phyloP scores from a whole-genome alignment of 139 green algal species.

The Coccomyxa sp. region DNA sequence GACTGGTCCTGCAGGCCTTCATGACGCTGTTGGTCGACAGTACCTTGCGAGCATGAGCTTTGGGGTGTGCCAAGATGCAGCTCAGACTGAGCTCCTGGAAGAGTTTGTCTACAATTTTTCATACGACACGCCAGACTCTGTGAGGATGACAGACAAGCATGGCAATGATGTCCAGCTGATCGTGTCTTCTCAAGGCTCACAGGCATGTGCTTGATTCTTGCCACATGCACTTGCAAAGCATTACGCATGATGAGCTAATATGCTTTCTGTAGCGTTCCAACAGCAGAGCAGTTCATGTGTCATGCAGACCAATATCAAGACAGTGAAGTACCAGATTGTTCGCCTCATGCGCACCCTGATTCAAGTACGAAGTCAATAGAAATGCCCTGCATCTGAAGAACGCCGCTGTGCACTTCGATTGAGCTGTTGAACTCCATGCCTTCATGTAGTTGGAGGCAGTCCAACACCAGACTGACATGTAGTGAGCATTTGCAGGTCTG shows the following conservation, averaged over 20 bases:
- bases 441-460: too few relatives aligned
- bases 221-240: background rate
- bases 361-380: background rate
- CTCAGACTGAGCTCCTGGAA: background rate
- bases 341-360: background rate
- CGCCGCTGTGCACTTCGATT: too few relatives aligned
- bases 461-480: too few relatives aligned
- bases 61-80: background rate
- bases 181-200: background rate
- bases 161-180: background rate
- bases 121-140: background rate
- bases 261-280: background rate
- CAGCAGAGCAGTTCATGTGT: background rate
- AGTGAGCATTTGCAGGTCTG: background rate
- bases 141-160: background rate
- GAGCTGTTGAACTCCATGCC: too few relatives aligned
- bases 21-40: background rate
- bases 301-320: background rate
- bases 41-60: background rate
- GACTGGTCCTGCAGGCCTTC: background rate
- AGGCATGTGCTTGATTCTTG: background rate
- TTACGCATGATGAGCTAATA: background rate
- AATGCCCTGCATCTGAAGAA: too few relatives aligned
- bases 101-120: background rate
- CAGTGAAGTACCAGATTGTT: background rate